These are phyloP conservation scores for Dianthus caryophyllus DNA, from an alignment of 148 eudicot genomes.

Conservation along the genomic window DNA sequence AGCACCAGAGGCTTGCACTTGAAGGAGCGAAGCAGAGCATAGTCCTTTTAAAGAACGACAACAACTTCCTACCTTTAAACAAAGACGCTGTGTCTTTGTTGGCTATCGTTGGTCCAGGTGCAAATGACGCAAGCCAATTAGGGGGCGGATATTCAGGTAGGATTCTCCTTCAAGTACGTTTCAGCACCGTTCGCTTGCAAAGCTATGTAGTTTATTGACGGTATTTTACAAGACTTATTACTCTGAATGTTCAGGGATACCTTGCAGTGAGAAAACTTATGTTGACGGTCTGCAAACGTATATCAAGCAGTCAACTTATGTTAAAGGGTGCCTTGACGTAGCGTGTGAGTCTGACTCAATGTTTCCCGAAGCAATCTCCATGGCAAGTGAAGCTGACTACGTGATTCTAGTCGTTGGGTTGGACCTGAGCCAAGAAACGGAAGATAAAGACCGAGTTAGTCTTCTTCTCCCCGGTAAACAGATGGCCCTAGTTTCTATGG, in stretches of 20 bases:
- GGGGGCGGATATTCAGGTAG: slow-evolving; percentile 89
- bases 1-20: slow-evolving; percentile 70
- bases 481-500: slow-evolving; percentile 54
- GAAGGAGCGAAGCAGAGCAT: slow-evolving; percentile 89
- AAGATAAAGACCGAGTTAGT: slow-evolving; percentile 77
- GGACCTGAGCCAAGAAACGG: slow-evolving; percentile 91
- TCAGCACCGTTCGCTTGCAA: not conserved
- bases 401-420: slow-evolving; percentile 80
- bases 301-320: slow-evolving; percentile 43
- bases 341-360: slow-evolving; percentile 54
- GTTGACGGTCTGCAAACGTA: slow-evolving; percentile 50
- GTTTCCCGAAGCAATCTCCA: slow-evolving; percentile 52
- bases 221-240: not conserved
- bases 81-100: slow-evolving; percentile 52
- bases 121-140: slow-evolving; percentile 47
- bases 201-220: not conserved
- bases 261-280: slow-evolving; percentile 57
- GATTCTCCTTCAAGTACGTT: not conserved
- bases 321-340: slow-evolving; percentile 63
- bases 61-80: slow-evolving; percentile 60
- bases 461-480: slow-evolving; percentile 95
- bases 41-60: slow-evolving; percentile 82
- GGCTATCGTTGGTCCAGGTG: slow-evolving; percentile 80
- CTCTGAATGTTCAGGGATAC: slow-evolving; percentile 49
- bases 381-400: slow-evolving; percentile 63